phyloP scores from a whole-genome alignment of 192 early-diverging fungal genomes.

The Paraglomus brasilianum region DNA sequence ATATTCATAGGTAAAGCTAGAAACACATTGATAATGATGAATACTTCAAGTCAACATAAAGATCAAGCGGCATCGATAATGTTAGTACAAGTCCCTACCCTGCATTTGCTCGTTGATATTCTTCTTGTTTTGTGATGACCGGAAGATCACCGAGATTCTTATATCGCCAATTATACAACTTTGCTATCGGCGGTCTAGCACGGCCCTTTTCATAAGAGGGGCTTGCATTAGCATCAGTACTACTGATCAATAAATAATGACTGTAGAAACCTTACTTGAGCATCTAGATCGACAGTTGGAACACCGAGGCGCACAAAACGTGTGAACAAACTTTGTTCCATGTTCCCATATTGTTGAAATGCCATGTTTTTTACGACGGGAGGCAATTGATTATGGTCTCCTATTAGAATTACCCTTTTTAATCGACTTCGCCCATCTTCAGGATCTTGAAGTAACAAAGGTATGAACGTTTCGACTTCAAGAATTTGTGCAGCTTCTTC shows the following conservation, averaged over 20 bases:
- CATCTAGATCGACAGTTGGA: slow-evolving; percentile 84
- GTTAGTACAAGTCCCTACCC: slow-evolving; percentile 33
- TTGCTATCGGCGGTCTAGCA: slow-evolving; percentile 73
- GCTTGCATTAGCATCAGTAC: background rate
- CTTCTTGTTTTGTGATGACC: slow-evolving; percentile 40
- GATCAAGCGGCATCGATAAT: too few species aligned
- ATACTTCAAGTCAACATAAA: background rate
- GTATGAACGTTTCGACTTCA: slow-evolving; percentile 94
- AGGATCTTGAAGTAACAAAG: slow-evolving; percentile 79
- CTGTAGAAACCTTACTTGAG: slow-evolving; percentile 48
- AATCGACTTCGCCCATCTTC: slow-evolving; percentile 65
- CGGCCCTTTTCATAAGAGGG: slow-evolving; percentile 62
- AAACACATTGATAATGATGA: background rate
- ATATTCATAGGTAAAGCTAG: slow-evolving; percentile 74
- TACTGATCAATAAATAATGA: background rate
- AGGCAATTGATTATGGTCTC: slow-evolving; percentile 96
- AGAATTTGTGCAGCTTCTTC: slow-evolving; percentile 96
- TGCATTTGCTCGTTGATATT: slow-evolving; percentile 73
- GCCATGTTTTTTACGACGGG: slow-evolving; percentile 91
- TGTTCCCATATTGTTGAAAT: slow-evolving; percentile 80
- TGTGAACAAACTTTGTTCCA: slow-evolving; percentile 95
- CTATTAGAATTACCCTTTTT: slow-evolving; percentile 91
- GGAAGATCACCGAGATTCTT: slow-evolving; percentile 67
- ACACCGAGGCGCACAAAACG: slow-evolving; percentile 91
- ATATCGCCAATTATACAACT: slow-evolving; percentile 88